A percentile compares a stretch with the other conserved stretches of the same genome.
These are phyloP conservation scores for Populus deltoides DNA, from an alignment of 345 rosid species.

Conservation along the genomic window DNA sequence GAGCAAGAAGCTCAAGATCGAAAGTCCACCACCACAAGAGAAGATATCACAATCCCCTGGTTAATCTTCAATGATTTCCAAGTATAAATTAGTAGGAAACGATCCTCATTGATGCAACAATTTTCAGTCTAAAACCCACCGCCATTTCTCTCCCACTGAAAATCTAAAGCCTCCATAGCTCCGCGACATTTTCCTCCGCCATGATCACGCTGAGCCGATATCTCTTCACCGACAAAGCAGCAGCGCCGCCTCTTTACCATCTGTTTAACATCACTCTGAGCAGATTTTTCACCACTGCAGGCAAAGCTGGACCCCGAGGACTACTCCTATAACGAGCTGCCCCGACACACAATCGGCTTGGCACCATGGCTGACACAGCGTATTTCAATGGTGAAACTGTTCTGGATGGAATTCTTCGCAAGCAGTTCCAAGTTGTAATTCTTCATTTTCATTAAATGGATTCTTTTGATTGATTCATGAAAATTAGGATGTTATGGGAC, in stretches of 20 bases:
- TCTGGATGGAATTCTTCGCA: constrained; percentile 88
- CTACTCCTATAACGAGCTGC: background rate
- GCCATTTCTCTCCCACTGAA: background rate
- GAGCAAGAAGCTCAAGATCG: constrained; percentile 26
- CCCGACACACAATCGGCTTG: background rate
- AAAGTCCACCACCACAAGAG: constrained; percentile 2
- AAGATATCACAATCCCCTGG: constrained; percentile 6
- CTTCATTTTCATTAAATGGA: background rate
- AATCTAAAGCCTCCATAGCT: background rate
- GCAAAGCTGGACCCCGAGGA: constrained; percentile 28
- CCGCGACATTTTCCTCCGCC: background rate
- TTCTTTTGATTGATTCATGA: background rate
- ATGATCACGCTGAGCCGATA: constrained; percentile 20
- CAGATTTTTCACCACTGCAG: constrained; percentile 10
- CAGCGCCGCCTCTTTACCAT: constrained; percentile 3
- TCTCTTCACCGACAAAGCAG: background rate
- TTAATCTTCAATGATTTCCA: background rate
- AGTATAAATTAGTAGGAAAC: background rate
- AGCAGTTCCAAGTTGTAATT: constrained; percentile 60
- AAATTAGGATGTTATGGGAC: background rate
- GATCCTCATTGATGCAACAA: background rate
- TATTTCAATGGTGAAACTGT: constrained; percentile 74
- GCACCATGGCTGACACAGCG: constrained; percentile 27
- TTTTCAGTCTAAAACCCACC: background rate
- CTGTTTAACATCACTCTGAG: background rate